These are phyloP conservation scores for Tetrahymena borealis DNA, from an alignment of 73 alveolate species.

Conservation along the genomic window DNA sequence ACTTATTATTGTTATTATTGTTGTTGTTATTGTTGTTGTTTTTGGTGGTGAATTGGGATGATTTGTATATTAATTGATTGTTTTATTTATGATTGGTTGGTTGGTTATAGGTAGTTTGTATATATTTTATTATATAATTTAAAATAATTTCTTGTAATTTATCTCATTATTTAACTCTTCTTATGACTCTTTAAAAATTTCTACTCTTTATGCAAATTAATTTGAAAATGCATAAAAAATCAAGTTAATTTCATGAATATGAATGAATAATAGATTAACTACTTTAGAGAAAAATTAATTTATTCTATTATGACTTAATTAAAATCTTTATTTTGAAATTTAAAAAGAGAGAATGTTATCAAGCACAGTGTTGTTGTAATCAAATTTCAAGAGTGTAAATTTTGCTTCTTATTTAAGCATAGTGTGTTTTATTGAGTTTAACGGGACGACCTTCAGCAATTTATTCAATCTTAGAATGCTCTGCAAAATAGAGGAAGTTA, in stretches of 20 bases:
- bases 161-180: neutral
- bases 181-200: no score
- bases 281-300: no score
- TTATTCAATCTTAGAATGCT: conserved; percentile 26
- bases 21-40: no score
- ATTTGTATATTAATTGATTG: neutral
- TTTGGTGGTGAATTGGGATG: neutral
- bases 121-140: neutral
- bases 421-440: conserved; percentile 27
- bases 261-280: no score
- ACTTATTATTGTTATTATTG: no score
- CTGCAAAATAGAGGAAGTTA: conserved; percentile 14
- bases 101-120: neutral
- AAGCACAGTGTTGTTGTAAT: neutral
- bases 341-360: neutral
- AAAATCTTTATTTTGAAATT: no score
- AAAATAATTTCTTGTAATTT: neutral
- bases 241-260: no score
- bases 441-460: conserved; percentile 46
- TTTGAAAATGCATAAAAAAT: no score
- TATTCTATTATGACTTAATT: no score
- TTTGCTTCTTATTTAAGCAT: conserved; percentile 24
- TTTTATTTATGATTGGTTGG: neutral
- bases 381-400: conserved; percentile 29
- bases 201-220: no score